phyloP scores from a whole-genome alignment of 768 basidiomycete genomes.

The Trametes elegans region DNA sequence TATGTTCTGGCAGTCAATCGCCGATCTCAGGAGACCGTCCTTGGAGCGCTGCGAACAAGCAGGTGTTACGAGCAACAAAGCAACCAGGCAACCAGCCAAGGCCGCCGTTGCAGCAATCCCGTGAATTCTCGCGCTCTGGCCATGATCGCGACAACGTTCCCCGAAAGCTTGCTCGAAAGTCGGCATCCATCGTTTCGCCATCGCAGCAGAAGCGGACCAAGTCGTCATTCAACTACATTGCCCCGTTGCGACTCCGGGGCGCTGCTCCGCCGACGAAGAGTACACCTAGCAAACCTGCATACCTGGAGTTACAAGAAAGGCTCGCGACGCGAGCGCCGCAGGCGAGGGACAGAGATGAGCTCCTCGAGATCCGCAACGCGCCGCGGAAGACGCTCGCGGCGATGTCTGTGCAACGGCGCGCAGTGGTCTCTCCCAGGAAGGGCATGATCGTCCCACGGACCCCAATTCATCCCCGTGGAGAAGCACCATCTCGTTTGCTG shows the following conservation, averaged over 20 bases:
- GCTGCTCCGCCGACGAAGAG: not conserved
- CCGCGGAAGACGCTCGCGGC: not conserved
- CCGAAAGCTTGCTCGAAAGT: not conserved
- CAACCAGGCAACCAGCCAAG: not conserved
- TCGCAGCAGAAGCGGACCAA: not conserved
- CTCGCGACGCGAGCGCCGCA: not conserved
- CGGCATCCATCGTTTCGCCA: not conserved
- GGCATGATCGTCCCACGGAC: not conserved
- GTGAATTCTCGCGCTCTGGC: not conserved
- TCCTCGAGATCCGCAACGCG: not conserved
- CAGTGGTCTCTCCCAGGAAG: conserved; percentile 3
- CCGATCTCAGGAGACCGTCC: not conserved
- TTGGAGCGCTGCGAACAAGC: not conserved
- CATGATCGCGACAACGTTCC: not conserved
- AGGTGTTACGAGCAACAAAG: not conserved
- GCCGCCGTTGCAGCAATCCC: not conserved
- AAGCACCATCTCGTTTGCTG: not conserved
- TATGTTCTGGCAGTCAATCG: too few species aligned
- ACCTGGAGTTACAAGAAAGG: not conserved
- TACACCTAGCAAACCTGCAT: not conserved
- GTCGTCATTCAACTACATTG: conserved; percentile 11
- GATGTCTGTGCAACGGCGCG: conserved; percentile 15
- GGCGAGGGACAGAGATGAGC: not conserved
- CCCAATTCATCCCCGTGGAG: not conserved
- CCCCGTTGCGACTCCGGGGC: conserved; percentile 1